Conservation (phyloP, 176 grass and related monocot species). For the Metroxylon sagu region DNA sequence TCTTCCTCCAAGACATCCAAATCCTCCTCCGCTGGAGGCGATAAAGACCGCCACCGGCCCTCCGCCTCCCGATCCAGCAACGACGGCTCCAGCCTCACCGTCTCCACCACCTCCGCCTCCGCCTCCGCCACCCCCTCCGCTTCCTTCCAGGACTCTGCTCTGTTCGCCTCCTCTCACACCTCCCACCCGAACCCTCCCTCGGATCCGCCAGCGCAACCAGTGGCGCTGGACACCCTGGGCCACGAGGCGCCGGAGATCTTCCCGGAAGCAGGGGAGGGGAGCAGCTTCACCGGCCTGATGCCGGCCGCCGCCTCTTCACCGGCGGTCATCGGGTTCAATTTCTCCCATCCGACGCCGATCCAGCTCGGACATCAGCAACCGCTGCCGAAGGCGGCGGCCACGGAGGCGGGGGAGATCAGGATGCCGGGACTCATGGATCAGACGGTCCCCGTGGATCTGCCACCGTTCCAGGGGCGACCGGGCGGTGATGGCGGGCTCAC, state of each 20-base stretch:
- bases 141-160: not conserved
- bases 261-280: not conserved
- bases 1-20: slow-evolving; percentile 3
- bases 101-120: not conserved
- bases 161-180: not conserved
- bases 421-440: not conserved
- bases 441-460: not conserved
- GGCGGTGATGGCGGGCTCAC: slow-evolving; percentile 1
- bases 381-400: not conserved
- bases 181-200: slow-evolving; percentile 1
- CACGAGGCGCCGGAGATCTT: slow-evolving; percentile 2
- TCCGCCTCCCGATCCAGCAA: slow-evolving; percentile 3
- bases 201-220: not conserved
- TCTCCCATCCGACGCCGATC: slow-evolving; percentile 10
- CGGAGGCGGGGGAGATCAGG: not conserved
- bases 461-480: not conserved
- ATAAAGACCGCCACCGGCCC: slow-evolving; percentile 1
- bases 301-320: not conserved
- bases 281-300: not conserved
- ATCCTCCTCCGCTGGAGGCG: not conserved
- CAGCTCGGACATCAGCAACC: not conserved
- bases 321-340: not conserved
- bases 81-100: slow-evolving; percentile 9
- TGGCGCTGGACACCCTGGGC: not conserved
- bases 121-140: not conserved